Conservation (phyloP, 176 grass and related monocot genomes). For the Hordeum marinum region DNA sequence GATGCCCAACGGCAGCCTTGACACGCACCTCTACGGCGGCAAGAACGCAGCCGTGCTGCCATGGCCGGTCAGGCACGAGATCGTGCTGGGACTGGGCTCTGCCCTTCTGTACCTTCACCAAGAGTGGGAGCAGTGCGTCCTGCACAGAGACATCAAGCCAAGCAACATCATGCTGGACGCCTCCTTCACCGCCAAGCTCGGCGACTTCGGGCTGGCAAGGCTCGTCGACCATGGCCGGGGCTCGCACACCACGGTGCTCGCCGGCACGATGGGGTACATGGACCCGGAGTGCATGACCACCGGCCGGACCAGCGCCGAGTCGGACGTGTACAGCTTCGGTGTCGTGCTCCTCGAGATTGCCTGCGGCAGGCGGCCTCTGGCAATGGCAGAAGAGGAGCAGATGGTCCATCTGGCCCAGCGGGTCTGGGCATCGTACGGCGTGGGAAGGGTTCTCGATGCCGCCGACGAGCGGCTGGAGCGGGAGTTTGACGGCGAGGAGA, state of each 20-base stretch:
- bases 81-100: neutral
- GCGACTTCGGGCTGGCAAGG: conserved; percentile 21
- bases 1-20: conserved; percentile 57
- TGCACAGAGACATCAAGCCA: conserved; percentile 24
- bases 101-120: conserved; percentile 22
- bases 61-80: conserved; percentile 32
- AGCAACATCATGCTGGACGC: conserved; percentile 30
- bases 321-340: conserved; percentile 87
- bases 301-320: conserved; percentile 22
- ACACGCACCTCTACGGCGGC: neutral
- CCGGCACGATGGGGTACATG: conserved; percentile 14
- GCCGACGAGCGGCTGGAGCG: conserved; percentile 3
- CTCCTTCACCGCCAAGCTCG: conserved; percentile 19
- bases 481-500: neutral
- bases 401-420: neutral
- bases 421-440: conserved; percentile 12
- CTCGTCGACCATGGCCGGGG: conserved; percentile 5
- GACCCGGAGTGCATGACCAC: neutral
- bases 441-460: neutral
- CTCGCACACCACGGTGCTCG: neutral
- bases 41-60: neutral
- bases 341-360: conserved; percentile 45
- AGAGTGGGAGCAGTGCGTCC: conserved; percentile 38
- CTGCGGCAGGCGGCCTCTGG: neutral
- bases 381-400: neutral